These are phyloP conservation scores for Pseudohyphozyma bogoriensis DNA, from an alignment of 768 basidiomycete genomes.

Conservation along the genomic window DNA sequence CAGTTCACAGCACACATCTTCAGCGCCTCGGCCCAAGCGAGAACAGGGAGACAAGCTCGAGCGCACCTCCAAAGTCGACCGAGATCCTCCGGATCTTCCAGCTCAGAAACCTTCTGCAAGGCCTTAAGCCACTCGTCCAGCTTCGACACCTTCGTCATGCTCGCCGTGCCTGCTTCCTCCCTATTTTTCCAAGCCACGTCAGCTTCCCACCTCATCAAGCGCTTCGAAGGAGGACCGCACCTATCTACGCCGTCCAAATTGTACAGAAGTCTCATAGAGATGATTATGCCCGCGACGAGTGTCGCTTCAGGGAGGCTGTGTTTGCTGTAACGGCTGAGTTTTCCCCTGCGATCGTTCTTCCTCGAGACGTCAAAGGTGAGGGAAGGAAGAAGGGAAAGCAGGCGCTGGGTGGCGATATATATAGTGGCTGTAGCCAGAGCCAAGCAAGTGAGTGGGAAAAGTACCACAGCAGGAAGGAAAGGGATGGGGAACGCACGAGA, in stretches of 20 bases:
- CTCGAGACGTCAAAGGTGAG: not conserved
- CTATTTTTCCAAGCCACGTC: too few species aligned
- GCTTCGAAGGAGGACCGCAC: too few species aligned
- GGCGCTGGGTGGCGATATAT: not conserved
- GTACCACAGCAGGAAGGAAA: not conserved
- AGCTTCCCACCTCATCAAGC: too few species aligned
- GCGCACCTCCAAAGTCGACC: conserved; percentile 7
- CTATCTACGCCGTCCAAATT: not conserved
- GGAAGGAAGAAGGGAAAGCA: not conserved
- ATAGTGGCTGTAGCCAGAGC: not conserved
- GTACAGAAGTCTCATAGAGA: too few species aligned
- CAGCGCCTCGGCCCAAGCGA: too few species aligned
- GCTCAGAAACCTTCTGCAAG: not conserved
- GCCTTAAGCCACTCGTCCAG: conserved; percentile 1
- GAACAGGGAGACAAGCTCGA: too few species aligned
- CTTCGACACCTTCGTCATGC: not conserved
- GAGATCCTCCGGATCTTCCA: not conserved
- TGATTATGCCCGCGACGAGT: not conserved
- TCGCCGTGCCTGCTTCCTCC: not conserved
- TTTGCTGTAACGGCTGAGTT: not conserved
- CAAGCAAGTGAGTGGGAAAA: not conserved
- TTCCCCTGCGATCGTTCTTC: not conserved
- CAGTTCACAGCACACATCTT: fast-evolving
- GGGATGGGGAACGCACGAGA: conserved; percentile 14
- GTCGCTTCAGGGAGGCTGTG: not conserved